Percentiles rank a stretch among this genome's conserved stretches.
phyloP scores from a whole-genome alignment of 192 early-diverging fungal genomes.

The Backusella tuberculispora region DNA sequence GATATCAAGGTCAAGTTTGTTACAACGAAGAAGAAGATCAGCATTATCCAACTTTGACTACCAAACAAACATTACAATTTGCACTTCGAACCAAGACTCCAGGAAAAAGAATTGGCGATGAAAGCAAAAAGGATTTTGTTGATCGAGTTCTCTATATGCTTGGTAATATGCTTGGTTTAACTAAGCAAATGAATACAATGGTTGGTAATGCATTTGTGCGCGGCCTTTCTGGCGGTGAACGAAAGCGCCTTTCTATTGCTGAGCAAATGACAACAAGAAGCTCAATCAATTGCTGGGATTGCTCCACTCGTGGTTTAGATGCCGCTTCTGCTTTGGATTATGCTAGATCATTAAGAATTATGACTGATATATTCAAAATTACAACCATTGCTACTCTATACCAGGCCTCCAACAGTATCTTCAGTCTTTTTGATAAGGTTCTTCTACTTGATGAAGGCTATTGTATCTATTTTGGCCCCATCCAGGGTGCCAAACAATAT shows the following conservation, averaged over 20 bases:
- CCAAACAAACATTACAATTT: constrained; percentile 76
- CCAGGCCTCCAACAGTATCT: constrained; percentile 80
- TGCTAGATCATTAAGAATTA: constrained; percentile 70
- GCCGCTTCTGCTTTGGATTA: constrained; percentile 82
- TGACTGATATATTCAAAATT: constrained; percentile 68
- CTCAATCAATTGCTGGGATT: constrained; percentile 62
- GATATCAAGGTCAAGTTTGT: constrained; percentile 73
- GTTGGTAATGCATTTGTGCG: constrained; percentile 79
- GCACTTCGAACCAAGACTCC: constrained; percentile 76
- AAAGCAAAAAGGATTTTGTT: constrained; percentile 52
- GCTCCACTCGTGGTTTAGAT: constrained; percentile 76
- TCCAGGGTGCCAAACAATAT: constrained; percentile 58
- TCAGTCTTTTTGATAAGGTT: constrained; percentile 70
- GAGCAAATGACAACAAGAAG: constrained; percentile 71
- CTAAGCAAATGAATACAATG: constrained; percentile 69
- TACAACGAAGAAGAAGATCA: constrained; percentile 84
- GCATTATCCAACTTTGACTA: constrained; percentile 77
- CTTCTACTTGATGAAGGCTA: constrained; percentile 70
- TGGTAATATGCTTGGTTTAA: constrained; percentile 54
- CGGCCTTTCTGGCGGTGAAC: constrained; percentile 76
- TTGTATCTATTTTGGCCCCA: constrained; percentile 72
- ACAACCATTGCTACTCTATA: constrained; percentile 58
- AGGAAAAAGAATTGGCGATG: constrained; percentile 50
- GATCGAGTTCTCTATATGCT: constrained; percentile 49
- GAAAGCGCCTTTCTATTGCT: constrained; percentile 76